phyloP scores from a whole-genome alignment of 2,329 filamentous ascomycete species.

The Thielaviopsis cerberus region DNA sequence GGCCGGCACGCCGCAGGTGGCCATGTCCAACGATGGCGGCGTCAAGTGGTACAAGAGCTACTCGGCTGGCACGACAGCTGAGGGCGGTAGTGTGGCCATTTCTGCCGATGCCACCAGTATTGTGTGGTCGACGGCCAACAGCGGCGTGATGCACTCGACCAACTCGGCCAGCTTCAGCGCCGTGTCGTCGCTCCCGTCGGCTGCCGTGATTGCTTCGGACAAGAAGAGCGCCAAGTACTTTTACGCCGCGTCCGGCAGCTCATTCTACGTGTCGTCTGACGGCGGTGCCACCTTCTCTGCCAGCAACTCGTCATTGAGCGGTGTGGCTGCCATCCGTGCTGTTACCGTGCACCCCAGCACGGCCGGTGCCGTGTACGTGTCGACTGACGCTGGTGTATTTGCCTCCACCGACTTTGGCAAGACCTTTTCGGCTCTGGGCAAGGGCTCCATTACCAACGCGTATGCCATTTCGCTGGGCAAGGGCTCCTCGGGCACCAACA shows the following conservation, averaged over 20 bases:
- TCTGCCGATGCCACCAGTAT: constrained; percentile 21
- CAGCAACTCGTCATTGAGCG: constrained; percentile 19
- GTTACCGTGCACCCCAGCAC: constrained; percentile 36
- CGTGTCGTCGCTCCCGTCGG: constrained; percentile 2
- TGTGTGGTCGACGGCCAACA: constrained; percentile 13
- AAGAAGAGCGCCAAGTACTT: constrained; percentile 33
- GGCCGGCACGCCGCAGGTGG: constrained; percentile 21
- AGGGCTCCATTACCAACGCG: constrained; percentile 20
- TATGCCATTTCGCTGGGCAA: constrained; percentile 27
- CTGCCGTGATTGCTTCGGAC: constrained; percentile 32
- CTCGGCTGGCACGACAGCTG: constrained; percentile 3
- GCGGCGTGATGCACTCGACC: constrained; percentile 3
- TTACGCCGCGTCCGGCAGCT: constrained; percentile 28
- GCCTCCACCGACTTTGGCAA: constrained; percentile 32
- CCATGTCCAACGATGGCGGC: constrained; percentile 5
- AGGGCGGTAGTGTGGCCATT: constrained; percentile 2
- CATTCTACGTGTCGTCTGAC: constrained; percentile 34
- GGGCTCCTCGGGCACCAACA: constrained; percentile 24
- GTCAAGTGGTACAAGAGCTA: constrained; percentile 1
- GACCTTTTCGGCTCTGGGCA: constrained; percentile 25
- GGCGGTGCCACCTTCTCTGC: constrained; percentile 27
- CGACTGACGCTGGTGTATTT: constrained; percentile 35
- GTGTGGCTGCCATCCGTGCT: constrained; percentile 30
- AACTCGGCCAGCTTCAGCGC: neutral
- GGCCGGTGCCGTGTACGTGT: constrained; percentile 42